A percentile compares a stretch with the other conserved stretches of the same genome.
Conservation (phyloP, 75 land plant species). For the Cupressus sempervirens region DNA sequence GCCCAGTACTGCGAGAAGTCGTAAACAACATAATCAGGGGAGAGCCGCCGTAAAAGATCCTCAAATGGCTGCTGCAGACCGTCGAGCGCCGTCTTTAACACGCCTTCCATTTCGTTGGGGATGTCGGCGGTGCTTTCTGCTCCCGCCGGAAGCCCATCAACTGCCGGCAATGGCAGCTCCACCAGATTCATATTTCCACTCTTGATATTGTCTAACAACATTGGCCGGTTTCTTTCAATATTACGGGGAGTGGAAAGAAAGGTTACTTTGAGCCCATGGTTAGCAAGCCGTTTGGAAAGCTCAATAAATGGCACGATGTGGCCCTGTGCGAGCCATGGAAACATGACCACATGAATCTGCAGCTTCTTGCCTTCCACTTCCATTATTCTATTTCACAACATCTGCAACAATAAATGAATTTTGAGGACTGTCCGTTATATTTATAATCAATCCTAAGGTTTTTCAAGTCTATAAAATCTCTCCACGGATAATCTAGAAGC, state of each 20-base stretch:
- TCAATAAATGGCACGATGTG: conserved; percentile 25
- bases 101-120: conserved; percentile 8
- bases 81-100: conserved; percentile 18
- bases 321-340: conserved; percentile 37
- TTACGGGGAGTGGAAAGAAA: conserved; percentile 26
- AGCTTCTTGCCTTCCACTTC: not conserved
- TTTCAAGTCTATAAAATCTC: too few relatives aligned
- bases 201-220: not conserved
- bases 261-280: conserved; percentile 16
- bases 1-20: too few relatives aligned
- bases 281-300: conserved; percentile 19
- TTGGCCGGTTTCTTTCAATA: not conserved
- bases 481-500: too few relatives aligned
- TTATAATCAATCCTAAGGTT: too few relatives aligned
- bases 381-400: too few relatives aligned
- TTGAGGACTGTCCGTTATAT: too few relatives aligned
- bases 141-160: conserved; percentile 34
- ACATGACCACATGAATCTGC: conserved; percentile 17
- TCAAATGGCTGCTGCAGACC: too few relatives aligned
- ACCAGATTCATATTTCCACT: not conserved
- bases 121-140: conserved; percentile 25
- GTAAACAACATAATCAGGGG: too few relatives aligned
- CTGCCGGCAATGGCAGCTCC: conserved; percentile 16
- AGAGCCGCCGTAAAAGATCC: too few relatives aligned
- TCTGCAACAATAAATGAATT: too few relatives aligned